These are phyloP conservation scores for Beauveria sp. DNA, from an alignment of 2,329 filamentous ascomycete species.

Conservation along the genomic window DNA sequence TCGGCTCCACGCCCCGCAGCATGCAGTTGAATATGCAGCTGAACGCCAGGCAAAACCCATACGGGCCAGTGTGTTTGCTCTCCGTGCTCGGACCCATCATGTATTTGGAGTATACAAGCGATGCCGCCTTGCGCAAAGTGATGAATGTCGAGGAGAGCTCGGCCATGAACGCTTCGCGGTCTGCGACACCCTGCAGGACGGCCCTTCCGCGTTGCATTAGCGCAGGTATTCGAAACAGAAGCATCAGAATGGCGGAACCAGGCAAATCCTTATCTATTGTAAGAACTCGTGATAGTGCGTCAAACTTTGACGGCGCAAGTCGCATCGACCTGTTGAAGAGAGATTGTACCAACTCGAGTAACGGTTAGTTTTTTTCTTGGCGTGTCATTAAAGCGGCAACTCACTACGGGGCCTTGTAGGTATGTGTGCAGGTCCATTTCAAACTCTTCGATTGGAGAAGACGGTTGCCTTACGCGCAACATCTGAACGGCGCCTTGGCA, in stretches of 20 bases:
- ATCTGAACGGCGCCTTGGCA: slow-evolving; percentile 6
- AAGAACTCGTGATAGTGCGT: background rate
- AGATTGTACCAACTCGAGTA: background rate
- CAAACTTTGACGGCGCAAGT: background rate
- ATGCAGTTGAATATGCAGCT: slow-evolving; percentile 7
- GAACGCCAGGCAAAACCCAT: slow-evolving; percentile 2
- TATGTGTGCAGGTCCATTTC: background rate
- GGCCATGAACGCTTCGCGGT: background rate
- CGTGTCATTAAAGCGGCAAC: background rate
- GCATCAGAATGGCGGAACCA: background rate
- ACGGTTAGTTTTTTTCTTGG: background rate
- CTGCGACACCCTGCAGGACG: background rate
- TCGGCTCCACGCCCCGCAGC: background rate
- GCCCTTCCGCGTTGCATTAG: background rate
- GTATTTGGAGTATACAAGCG: background rate
- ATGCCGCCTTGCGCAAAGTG: background rate
- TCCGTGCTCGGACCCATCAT: background rate
- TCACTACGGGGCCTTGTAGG: slow-evolving; percentile 1
- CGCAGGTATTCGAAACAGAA: background rate
- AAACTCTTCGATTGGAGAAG: background rate
- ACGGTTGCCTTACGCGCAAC: background rate
- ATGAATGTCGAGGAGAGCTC: background rate
- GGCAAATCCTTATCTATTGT: background rate
- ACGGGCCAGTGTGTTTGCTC: background rate
- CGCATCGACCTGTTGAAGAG: slow-evolving; percentile 5